Evolutionary conservation across 2,329 filamentous ascomycete genomes (phyloP).

Genomic region (Gremmenia infestans): DNA sequence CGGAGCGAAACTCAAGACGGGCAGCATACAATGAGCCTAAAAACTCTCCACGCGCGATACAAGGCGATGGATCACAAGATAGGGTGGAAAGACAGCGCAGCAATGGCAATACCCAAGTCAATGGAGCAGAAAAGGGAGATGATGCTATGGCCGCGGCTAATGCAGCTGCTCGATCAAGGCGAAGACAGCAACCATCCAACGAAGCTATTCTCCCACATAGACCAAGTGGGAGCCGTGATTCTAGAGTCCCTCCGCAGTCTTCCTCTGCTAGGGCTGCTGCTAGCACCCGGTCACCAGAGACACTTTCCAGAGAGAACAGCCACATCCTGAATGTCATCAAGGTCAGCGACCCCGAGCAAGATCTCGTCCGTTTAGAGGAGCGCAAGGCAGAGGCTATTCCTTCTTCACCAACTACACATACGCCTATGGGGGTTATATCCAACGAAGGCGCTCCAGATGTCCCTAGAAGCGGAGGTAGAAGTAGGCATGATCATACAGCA

Average conservation of each 20-base stretch:
- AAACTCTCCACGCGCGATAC: conserved; percentile 19
- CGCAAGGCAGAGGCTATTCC: conserved; percentile 58
- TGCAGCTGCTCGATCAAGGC: conserved; percentile 38
- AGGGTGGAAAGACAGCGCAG: conserved; percentile 31
- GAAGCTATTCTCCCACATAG: conserved; percentile 39
- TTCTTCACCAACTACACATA: conserved; percentile 37
- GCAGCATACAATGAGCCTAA: conserved; percentile 22
- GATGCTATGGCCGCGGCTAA: conserved; percentile 15
- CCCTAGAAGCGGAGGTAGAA: conserved; percentile 39
- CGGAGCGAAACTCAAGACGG: conserved; percentile 24
- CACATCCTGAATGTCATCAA: conserved; percentile 74
- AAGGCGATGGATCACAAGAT: conserved; percentile 23
- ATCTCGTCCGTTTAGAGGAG: conserved; percentile 66
- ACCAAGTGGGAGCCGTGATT: conserved; percentile 37
- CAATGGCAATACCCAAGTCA: conserved; percentile 36
- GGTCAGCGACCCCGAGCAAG: conserved; percentile 69
- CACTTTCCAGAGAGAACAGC: conserved; percentile 69
- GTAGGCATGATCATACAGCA: conserved; percentile 51
- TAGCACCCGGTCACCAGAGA: conserved; percentile 48
- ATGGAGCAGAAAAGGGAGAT: conserved; percentile 36
- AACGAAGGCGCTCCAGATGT: conserved; percentile 46
- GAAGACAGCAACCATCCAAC: conserved; percentile 39
- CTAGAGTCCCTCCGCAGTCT: conserved; percentile 32
- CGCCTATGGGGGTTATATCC: conserved; percentile 44
- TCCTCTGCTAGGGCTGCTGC: conserved; percentile 34